Conservation (phyloP, 1,284 basidiomycete genomes). For the Rhodotorula sp. region DNA sequence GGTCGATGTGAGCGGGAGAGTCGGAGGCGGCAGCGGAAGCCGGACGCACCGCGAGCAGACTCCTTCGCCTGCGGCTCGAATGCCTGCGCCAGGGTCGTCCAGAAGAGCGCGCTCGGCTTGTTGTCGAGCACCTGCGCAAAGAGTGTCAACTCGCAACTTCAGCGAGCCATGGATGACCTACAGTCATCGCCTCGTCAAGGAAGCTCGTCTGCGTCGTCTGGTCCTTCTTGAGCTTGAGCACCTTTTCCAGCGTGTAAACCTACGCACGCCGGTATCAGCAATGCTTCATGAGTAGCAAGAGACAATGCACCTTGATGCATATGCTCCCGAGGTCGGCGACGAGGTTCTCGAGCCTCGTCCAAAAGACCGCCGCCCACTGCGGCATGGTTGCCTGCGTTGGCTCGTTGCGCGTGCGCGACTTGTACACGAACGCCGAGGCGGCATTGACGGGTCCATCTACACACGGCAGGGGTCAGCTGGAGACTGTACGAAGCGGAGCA, state of each 20-base stretch:
- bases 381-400: slow-evolving; percentile 78
- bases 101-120: slow-evolving; percentile 86
- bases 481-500: neutral
- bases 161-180: slow-evolving; percentile 47
- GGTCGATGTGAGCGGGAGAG: neutral
- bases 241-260: slow-evolving; percentile 93
- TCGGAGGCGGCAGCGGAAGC: neutral
- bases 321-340: slow-evolving; percentile 78
- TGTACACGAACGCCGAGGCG: slow-evolving; percentile 58
- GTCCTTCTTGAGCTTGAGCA: slow-evolving; percentile 84
- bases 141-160: too few species aligned
- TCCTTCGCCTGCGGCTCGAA: slow-evolving; percentile 79
- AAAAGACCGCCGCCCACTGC: slow-evolving; percentile 77
- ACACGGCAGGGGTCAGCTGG: neutral
- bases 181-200: slow-evolving; percentile 88
- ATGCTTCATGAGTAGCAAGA: neutral
- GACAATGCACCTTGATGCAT: slow-evolving; percentile 74
- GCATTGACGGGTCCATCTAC: slow-evolving; percentile 36
- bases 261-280: slow-evolving; percentile 47
- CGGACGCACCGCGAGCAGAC: slow-evolving; percentile 64
- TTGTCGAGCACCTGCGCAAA: slow-evolving; percentile 71
- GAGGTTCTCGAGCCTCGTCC: slow-evolving; percentile 76
- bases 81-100: slow-evolving; percentile 76
- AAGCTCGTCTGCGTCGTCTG: slow-evolving; percentile 73
- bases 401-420: slow-evolving; percentile 77